A percentile compares a stretch with the other conserved stretches of the same genome.
phyloP scores from a whole-genome alignment of 768 basidiomycete species.

The Tylopilus subfusipes region DNA sequence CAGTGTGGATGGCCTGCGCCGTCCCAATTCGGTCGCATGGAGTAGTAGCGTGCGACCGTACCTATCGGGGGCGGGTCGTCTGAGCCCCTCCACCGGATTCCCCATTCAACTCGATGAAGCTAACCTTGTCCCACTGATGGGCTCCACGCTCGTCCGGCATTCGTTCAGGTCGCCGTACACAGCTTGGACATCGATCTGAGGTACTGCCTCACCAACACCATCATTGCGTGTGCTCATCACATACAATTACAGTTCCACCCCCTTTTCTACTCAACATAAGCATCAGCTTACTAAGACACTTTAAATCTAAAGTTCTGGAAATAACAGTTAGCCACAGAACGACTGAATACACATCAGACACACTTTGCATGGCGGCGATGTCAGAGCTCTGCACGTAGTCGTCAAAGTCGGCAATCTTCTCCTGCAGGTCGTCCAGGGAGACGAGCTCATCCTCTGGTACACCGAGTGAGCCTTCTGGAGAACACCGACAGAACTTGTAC shows the following conservation, averaged over 20 bases:
- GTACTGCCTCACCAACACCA: background rate
- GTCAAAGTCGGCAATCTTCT: conserved; percentile 80
- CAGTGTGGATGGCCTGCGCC: conserved; percentile 18
- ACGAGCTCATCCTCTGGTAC: conserved; percentile 88
- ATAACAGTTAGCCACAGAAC: conserved; percentile 1
- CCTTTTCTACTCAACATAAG: conserved; percentile 8
- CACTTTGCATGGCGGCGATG: conserved; percentile 92
- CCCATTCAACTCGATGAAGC: conserved; percentile 24
- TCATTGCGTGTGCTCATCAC: background rate
- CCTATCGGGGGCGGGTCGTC: conserved; percentile 17
- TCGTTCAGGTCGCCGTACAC: conserved; percentile 20
- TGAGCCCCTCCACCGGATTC: conserved; percentile 13
- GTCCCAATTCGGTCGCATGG: conserved; percentile 16
- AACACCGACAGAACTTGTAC: conserved; percentile 16
- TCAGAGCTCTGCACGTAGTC: conserved; percentile 91
- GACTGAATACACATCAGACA: background rate
- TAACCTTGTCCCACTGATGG: conserved; percentile 34
- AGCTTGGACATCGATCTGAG: background rate
- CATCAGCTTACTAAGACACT: background rate
- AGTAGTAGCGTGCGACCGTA: conserved; percentile 11
- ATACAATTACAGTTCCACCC: conserved; percentile 10
- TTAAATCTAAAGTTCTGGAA: conserved; percentile 22
- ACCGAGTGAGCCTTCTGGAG: background rate
- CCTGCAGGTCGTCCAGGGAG: conserved; percentile 90
- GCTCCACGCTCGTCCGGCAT: conserved; percentile 10